These are phyloP conservation scores for Coemansia interrupta DNA, from an alignment of 192 early-diverging fungal genomes.

Conservation along the genomic window DNA sequence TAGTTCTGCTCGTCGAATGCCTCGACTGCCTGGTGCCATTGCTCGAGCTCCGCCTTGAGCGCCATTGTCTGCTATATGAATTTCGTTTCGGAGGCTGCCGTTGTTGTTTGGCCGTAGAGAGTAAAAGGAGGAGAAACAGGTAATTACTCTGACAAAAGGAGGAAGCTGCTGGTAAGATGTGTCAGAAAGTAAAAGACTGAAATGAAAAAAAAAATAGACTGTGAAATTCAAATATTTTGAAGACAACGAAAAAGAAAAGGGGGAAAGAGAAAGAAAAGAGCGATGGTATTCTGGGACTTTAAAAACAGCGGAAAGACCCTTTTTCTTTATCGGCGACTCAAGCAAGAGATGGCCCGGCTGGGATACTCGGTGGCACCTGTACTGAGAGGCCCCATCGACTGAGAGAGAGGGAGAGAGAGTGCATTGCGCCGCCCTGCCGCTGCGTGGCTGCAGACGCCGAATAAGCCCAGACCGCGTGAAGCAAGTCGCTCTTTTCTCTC, in stretches of 20 bases:
- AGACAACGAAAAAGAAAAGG: slow-evolving; percentile 7
- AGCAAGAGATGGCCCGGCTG: slow-evolving; percentile 4
- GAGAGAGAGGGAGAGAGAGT: slow-evolving; percentile 7
- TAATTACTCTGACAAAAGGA: not conserved
- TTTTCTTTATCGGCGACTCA: not conserved
- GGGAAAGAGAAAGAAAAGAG: not conserved
- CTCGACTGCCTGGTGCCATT: slow-evolving; percentile 75
- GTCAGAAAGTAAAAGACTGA: not conserved
- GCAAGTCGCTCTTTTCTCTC: no score
- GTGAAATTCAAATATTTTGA: slow-evolving; percentile 10
- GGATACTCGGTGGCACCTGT: no score
- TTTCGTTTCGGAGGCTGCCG: slow-evolving; percentile 3
- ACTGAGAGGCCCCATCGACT: no score
- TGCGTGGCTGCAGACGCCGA: not conserved
- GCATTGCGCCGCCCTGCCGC: slow-evolving; percentile 12
- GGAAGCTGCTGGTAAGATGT: not conserved
- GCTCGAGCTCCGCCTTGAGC: slow-evolving; percentile 70
- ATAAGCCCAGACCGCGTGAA: no score
- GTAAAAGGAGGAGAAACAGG: slow-evolving; percentile 5
- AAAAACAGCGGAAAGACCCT: slow-evolving; percentile 10
- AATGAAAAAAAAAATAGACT: slow-evolving; percentile 3
- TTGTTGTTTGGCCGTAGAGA: not conserved
- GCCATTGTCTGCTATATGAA: slow-evolving; percentile 1
- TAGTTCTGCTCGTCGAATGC: slow-evolving; percentile 74
- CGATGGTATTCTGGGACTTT: not conserved